A percentile compares a stretch with the other conserved stretches of the same genome.
Conservation (phyloP, 345 rosid genomes). For the Rhizophora mangle region DNA sequence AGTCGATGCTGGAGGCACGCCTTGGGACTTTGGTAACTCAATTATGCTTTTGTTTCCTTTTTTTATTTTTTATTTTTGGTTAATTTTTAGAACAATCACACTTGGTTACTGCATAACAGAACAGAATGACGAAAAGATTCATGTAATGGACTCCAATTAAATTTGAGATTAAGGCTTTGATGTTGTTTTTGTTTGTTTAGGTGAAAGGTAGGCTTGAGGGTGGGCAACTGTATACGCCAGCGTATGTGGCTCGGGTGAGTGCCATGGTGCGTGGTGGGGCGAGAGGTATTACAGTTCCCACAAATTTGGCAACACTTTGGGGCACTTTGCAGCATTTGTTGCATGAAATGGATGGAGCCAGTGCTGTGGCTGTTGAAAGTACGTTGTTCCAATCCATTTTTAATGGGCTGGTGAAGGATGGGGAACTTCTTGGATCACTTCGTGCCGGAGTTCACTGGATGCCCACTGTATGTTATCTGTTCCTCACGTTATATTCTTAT, state of each 20-base stretch:
- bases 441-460: slow-evolving; percentile 99
- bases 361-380: slow-evolving; percentile 72
- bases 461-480: slow-evolving; percentile 62
- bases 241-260: slow-evolving; percentile 85
- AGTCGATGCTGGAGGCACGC: slow-evolving; percentile 83
- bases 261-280: slow-evolving; percentile 97
- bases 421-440: slow-evolving; percentile 83
- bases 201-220: slow-evolving; percentile 99
- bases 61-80: not conserved
- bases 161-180: not conserved
- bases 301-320: slow-evolving; percentile 73
- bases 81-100: too few species aligned
- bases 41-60: not conserved
- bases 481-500: slow-evolving; percentile 12
- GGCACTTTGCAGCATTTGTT: slow-evolving; percentile 72
- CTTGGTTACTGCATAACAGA: too few species aligned
- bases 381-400: slow-evolving; percentile 86
- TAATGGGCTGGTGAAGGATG: slow-evolving; percentile 73
- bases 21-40: slow-evolving; percentile 73
- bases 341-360: slow-evolving; percentile 86
- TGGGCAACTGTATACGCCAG: slow-evolving; percentile 93
- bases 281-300: slow-evolving; percentile 83
- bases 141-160: too few species aligned
- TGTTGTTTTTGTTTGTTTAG: slow-evolving; percentile 29
- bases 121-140: too few species aligned